phyloP scores from a whole-genome alignment of 257 asterid species.

The Apocynum venetum region DNA sequence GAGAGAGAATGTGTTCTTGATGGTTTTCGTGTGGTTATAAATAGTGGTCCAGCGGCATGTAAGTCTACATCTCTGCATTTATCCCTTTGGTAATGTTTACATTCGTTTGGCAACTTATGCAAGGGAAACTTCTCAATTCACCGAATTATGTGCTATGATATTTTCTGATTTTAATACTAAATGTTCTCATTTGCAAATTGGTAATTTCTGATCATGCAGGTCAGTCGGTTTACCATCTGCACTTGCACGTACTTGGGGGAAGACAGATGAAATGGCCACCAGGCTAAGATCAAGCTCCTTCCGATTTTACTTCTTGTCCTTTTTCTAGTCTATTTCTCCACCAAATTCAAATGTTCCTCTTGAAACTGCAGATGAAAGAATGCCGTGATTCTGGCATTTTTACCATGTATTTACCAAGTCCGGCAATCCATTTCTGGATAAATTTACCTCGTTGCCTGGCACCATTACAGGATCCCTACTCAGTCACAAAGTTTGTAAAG shows the following conservation, averaged over 20 bases:
- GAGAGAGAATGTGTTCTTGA: conserved; percentile 85
- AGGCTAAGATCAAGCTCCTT: conserved; percentile 42
- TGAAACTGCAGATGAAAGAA: neutral
- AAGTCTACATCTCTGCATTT: conserved; percentile 19
- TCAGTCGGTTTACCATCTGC: conserved; percentile 97
- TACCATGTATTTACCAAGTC: too few species aligned
- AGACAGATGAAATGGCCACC: conserved; percentile 99
- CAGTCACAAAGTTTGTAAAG: too few species aligned
- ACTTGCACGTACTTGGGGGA: conserved; percentile 92
- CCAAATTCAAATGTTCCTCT: neutral
- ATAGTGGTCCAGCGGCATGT: conserved; percentile 85
- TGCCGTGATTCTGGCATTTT: too few species aligned
- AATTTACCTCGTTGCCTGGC: neutral
- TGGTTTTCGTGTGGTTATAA: conserved; percentile 91
- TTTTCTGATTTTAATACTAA: neutral
- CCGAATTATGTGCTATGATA: too few species aligned
- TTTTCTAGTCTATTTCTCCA: neutral
- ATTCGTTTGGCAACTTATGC: too few species aligned
- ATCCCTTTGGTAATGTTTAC: neutral
- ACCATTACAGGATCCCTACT: too few species aligned
- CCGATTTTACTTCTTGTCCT: neutral
- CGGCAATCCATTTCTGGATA: too few species aligned
- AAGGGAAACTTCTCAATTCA: too few species aligned
- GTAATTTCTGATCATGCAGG: conserved; percentile 32
- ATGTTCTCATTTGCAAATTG: neutral